Evolutionary conservation across 345 rosid species (phyloP).

Genomic region (Citrus cavaleriei): DNA sequence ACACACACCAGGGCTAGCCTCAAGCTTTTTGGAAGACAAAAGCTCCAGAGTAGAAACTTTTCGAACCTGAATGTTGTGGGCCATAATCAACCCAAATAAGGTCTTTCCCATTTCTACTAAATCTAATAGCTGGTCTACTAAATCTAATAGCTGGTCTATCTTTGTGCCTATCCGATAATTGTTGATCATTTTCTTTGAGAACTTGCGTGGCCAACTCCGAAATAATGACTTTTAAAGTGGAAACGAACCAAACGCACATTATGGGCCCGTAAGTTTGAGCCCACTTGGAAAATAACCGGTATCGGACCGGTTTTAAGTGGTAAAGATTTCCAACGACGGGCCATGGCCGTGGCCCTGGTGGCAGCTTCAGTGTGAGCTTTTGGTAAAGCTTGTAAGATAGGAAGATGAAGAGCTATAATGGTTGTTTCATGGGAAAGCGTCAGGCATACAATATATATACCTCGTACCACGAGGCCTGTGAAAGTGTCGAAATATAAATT

Average conservation of each 20-base stretch:
- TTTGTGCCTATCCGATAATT: background rate
- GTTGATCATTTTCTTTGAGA: background rate
- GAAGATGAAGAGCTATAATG: background rate
- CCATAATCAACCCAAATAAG: background rate
- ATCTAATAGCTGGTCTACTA: background rate
- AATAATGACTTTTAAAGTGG: background rate
- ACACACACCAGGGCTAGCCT: background rate
- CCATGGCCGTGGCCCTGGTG: background rate
- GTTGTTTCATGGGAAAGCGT: background rate
- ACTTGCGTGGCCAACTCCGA: background rate
- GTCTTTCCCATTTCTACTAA: background rate
- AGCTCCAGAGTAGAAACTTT: background rate
- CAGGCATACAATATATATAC: too few species aligned
- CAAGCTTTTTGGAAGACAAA: background rate
- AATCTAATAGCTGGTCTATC: background rate
- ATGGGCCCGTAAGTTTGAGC: background rate
- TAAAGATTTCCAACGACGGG: background rate
- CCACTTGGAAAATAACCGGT: background rate
- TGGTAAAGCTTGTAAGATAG: background rate
- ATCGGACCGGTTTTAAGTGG: background rate
- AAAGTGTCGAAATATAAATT: too few species aligned
- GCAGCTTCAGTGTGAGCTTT: background rate
- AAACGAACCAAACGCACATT: background rate
- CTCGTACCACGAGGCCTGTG: too few species aligned
- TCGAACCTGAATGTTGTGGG: background rate